Evolutionary conservation across 495 filamentous ascomycete species (phyloP), one percentile per base, ranked within the genome.

Genomic region (Podospora fimiseda): DNA sequence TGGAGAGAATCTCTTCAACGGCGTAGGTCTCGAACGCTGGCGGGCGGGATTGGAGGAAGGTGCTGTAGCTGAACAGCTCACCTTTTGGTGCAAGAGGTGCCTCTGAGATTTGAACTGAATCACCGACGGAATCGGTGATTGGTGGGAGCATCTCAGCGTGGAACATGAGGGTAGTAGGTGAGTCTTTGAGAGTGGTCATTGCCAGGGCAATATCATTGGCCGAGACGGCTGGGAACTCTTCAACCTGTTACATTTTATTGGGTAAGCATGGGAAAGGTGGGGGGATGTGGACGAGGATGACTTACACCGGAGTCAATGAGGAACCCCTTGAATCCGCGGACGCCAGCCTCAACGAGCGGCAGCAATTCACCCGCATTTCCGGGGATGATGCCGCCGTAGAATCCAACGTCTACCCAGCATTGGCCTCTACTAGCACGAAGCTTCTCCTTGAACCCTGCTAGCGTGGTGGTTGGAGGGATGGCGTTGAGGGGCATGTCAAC

Each of bases 401-500:
- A 97, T 45, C 93, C 93, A 30, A 97, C 93, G 65, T 98, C 93
- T 16, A 97, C 89, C 93, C 93, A 98, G 73, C 93, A 97, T 70
- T 96, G 83, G 47, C 88, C 88, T 60, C 84, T 67, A 23, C 91
- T 92, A 46, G 93, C 93, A 33, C 80, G 76, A 21, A 95, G 73
- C 74, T 98, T 98, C 66, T 88, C 85, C 57, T 85, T 79, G 59
- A 98, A 77, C 13, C 85, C 87, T 18, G 78, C 73, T 5, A 97
- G 78, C 0, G 93, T 96, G 41, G 92, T 97, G 6, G 93, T 98
- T 0, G 93, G 93, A 2, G 93, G 93, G 53, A 98, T 94, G 51
- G 93, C 90, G 71, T 98, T 98, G 53, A 98, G 71, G 42, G 93
- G 93, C 93, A 98, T 98, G 70, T 98, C 93, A 62, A 98, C 77